These are phyloP conservation scores for Helianthus annuus DNA, from an alignment of 129 eudicot species.

Conservation along the genomic window DNA sequence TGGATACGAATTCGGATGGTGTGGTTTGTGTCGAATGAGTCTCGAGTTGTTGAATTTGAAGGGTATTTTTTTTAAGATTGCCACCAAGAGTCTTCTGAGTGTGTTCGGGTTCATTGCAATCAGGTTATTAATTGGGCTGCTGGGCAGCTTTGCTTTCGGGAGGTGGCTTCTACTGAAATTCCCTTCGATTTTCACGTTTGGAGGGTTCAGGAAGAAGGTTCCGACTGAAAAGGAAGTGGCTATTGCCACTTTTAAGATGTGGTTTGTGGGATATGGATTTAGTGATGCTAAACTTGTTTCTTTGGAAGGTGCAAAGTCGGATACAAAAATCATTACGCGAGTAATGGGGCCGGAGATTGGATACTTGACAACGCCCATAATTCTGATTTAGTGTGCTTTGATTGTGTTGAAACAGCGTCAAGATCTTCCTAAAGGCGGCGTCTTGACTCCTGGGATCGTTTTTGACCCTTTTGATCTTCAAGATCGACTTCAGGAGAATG, in stretches of 20 bases:
- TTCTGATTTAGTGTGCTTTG: constrained; percentile 72
- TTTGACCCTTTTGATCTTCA: constrained; percentile 84
- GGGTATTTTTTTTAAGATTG: too few species aligned
- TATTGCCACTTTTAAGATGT: constrained; percentile 89
- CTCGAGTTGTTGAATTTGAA: too few species aligned
- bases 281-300: constrained; percentile 52
- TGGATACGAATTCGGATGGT: too few species aligned
- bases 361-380: constrained; percentile 80
- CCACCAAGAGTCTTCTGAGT: constrained; percentile 57
- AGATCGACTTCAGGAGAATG: constrained; percentile 71
- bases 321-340: constrained; percentile 47
- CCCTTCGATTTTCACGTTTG: constrained; percentile 81
- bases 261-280: constrained; percentile 90
- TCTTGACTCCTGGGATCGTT: constrained; percentile 75
- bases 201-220: constrained; percentile 78
- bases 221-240: constrained; percentile 90
- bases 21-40: too few species aligned
- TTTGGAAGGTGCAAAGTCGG: constrained; percentile 53
- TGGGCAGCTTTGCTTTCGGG: constrained; percentile 59
- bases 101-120: constrained; percentile 51
- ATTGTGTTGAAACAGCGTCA: constrained; percentile 54
- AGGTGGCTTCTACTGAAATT: constrained; percentile 83
- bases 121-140: constrained; percentile 65
- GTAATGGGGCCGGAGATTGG: constrained; percentile 92
- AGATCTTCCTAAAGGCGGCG: constrained; percentile 81